Conservation (phyloP, 2,329 filamentous ascomycete species). For the Beauveria asiatica region DNA sequence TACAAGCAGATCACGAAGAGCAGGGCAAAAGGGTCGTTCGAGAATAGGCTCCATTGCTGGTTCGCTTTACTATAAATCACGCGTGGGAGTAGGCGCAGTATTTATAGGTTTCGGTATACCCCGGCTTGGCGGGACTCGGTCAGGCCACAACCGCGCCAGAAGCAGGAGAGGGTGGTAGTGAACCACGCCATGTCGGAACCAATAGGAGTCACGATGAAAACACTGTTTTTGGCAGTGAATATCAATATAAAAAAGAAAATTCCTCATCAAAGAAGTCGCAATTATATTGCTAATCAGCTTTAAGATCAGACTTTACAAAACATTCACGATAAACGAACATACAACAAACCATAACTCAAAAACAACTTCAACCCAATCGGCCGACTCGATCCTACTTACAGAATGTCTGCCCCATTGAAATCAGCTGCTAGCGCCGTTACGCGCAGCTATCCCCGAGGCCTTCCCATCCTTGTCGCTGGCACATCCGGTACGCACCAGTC, state of each 20-base stretch:
- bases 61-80: not conserved
- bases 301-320: not conserved
- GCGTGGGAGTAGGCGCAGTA: not conserved
- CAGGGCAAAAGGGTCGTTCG: not conserved
- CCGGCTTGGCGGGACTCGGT: constrained; percentile 1
- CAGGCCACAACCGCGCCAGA: constrained; percentile 7
- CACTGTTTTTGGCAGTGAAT: not conserved
- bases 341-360: not conserved
- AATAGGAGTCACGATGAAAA: not conserved
- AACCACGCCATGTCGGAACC: constrained; percentile 10
- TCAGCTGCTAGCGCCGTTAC: constrained; percentile 5
- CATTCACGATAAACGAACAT: not conserved
- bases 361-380: not conserved
- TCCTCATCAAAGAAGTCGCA: not conserved
- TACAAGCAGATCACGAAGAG: not conserved
- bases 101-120: not conserved
- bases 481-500: not conserved
- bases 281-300: not conserved
- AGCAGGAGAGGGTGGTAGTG: not conserved
- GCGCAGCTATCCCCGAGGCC: not conserved
- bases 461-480: constrained; percentile 5
- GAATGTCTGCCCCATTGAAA: constrained; percentile 5
- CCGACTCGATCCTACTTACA: not conserved
- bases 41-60: not conserved
- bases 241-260: not conserved